A percentile compares a stretch with the other conserved stretches of the same genome.
Evolutionary conservation across 306 rosid species (phyloP).

Genomic region (Lupinus albus): DNA sequence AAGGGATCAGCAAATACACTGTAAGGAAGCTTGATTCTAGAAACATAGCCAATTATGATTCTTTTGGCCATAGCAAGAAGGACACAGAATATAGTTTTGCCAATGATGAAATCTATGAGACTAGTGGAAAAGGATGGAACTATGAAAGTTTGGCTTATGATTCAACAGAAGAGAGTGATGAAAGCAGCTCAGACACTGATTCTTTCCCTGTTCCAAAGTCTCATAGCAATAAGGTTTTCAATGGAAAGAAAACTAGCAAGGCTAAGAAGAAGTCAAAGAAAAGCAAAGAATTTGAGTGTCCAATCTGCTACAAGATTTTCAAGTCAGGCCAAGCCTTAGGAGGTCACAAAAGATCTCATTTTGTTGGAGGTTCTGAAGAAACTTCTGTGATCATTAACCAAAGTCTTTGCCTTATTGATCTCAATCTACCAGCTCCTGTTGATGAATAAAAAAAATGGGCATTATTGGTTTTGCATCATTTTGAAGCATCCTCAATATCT

Average conservation of each 20-base stretch:
- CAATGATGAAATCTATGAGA: slow-evolving; percentile 39
- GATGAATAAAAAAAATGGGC: slow-evolving; percentile 58
- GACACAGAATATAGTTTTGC: slow-evolving; percentile 33
- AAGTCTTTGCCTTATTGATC: slow-evolving; percentile 70
- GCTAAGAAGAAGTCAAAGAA: slow-evolving; percentile 55
- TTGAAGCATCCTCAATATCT: slow-evolving; percentile 46
- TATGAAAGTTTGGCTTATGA: slow-evolving; percentile 48
- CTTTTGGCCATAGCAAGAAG: slow-evolving; percentile 30
- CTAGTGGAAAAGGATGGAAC: slow-evolving; percentile 40
- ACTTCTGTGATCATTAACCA: slow-evolving; percentile 54
- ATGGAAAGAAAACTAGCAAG: slow-evolving; percentile 43
- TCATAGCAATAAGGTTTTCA: slow-evolving; percentile 40
- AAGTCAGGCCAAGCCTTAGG: slow-evolving; percentile 90
- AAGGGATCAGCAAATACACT: slow-evolving; percentile 38
- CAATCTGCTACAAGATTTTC: slow-evolving; percentile 69
- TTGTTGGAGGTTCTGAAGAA: slow-evolving; percentile 64
- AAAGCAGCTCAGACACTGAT: slow-evolving; percentile 60
- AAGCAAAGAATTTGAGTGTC: slow-evolving; percentile 72
- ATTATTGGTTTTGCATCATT: slow-evolving; percentile 40
- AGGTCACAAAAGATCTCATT: slow-evolving; percentile 89
- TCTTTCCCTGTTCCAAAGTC: slow-evolving; percentile 44
- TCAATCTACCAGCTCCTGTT: slow-evolving; percentile 82
- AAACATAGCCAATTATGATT: slow-evolving; percentile 28
- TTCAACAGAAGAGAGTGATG: slow-evolving; percentile 61
- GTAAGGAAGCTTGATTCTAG: slow-evolving; percentile 46